Evolutionary conservation across 2,329 filamentous ascomycete species (phyloP).

Genomic region (Ceratocystiopsis sp.): DNA sequence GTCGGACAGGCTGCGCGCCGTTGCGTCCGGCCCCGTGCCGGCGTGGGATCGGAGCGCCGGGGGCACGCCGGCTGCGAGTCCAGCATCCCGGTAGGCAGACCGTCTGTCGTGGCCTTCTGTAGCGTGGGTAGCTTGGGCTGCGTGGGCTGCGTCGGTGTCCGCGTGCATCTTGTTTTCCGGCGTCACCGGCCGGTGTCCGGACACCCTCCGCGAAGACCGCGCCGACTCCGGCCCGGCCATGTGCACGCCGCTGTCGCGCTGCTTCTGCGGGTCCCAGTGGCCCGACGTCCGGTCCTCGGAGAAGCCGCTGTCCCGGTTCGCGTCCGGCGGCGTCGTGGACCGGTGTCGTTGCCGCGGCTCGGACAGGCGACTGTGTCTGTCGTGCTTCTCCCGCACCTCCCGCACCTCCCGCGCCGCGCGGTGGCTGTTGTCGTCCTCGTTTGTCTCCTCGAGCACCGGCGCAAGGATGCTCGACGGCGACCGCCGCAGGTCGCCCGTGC

Average conservation of each 20-base stretch:
- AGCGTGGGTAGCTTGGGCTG: neutral
- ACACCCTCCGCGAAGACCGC: no score
- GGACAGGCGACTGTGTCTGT: neutral
- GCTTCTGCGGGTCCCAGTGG: neutral
- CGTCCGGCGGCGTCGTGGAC: slow-evolving; percentile 15
- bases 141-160: no score
- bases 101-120: slow-evolving; percentile 1
- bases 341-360: neutral
- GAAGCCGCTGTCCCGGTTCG: slow-evolving; percentile 33
- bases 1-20: slow-evolving; percentile 3
- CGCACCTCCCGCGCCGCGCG: neutral
- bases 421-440: slow-evolving; percentile 21
- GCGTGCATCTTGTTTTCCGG: no score
- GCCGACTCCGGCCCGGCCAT: slow-evolving; percentile 20
- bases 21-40: neutral
- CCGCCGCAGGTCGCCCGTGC: slow-evolving; percentile 5
- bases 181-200: no score
- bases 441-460: slow-evolving; percentile 33
- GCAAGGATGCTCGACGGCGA: slow-evolving; percentile 24
- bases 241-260: slow-evolving; percentile 39
- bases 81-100: slow-evolving; percentile 12
- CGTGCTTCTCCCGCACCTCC: neutral
- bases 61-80: slow-evolving; percentile 7
- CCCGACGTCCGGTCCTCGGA: slow-evolving; percentile 16
- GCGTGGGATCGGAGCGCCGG: neutral